Base-by-base conservation (phyloP, 2,329 filamentous ascomycete species). In the Hirsutella thompsonii region DNA sequence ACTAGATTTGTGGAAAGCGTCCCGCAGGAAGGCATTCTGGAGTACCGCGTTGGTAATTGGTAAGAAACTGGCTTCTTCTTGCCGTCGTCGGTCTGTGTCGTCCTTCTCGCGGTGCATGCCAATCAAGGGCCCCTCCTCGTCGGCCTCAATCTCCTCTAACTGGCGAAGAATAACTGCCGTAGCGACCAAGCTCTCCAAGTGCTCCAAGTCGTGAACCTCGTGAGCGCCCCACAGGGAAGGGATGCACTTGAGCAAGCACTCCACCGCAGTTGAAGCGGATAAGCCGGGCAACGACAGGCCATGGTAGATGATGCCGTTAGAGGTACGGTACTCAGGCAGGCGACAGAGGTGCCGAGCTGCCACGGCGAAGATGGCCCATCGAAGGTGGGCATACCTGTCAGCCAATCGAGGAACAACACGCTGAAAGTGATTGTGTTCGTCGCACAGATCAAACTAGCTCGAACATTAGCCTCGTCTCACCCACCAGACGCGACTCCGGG, bases 1-100 rank as follows among this genome's bases (percentile, higher is more conserved):
- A 19, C 58, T 56, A 23, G 59, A 47, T 19, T 52, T 53, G 1
- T 54, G 54, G 28, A 63, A 61, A 14, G 61, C 52, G 16, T 56
- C 52, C 39, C 57, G 52, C 2, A 60, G 58, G 2, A 60, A 57
- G 2, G 57, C 55, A 35, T 60, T 62, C 20, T 61, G 47, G 14
- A 64, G 40, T 2, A 64, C 60, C 0, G 61, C 58, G 30, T 64
- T 59, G 9, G 63, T 63, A 10, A 64, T 62, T n/a, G 61, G 57
- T 2, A 64, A 52, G 39, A 64, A 64, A 46, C 64, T 64, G 13
- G 61, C 56, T 38, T 55, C 33, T 35, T 47, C 39, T 36, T 37
- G 28, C 2, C 20, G 3, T 10, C 36, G 30, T 34, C 18, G 29
- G 30, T 29, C 19, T 13, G 36, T 6, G 8, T 26, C 23, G 11